phyloP scores from a whole-genome alignment of 2,329 filamentous ascomycete genomes.

The Pseudocercospora macadamiae region DNA sequence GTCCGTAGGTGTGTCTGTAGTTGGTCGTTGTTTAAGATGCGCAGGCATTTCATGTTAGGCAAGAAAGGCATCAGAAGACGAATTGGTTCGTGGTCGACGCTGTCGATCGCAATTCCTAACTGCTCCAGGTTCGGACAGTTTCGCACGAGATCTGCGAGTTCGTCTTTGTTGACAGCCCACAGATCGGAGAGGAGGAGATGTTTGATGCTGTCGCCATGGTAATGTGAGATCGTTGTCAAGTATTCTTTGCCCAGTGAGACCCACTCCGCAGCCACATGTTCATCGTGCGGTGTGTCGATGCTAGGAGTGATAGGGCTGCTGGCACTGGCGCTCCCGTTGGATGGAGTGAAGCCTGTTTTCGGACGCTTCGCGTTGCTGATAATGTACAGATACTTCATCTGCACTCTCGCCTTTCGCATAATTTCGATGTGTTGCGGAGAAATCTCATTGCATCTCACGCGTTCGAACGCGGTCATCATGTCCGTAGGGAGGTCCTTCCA shows the following conservation, averaged over 20 bases:
- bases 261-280: slow-evolving; percentile 19
- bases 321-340: background rate
- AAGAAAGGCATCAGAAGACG: slow-evolving; percentile 40
- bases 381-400: slow-evolving; percentile 48
- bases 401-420: slow-evolving; percentile 33
- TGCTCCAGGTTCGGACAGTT: slow-evolving; percentile 62
- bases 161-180: slow-evolving; percentile 55
- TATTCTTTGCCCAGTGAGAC: slow-evolving; percentile 49
- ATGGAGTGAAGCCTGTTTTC: slow-evolving; percentile 26
- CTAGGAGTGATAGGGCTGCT: slow-evolving; percentile 31
- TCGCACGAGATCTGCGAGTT: slow-evolving; percentile 56
- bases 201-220: slow-evolving; percentile 56
- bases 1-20: slow-evolving; percentile 21
- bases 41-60: slow-evolving; percentile 45
- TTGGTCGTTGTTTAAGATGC: slow-evolving; percentile 41
- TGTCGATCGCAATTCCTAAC: slow-evolving; percentile 58
- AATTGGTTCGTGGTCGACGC: slow-evolving; percentile 55
- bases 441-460: slow-evolving; percentile 34
- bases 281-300: slow-evolving; percentile 12
- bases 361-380: slow-evolving; percentile 40
- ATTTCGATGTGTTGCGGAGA: slow-evolving; percentile 36
- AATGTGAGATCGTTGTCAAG: slow-evolving; percentile 54
- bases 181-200: slow-evolving; percentile 61
- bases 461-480: slow-evolving; percentile 20
- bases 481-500: slow-evolving; percentile 47